Percentiles rank a stretch among this genome's conserved stretches.
Conservation (phyloP, 176 grass and related monocot genomes). For the Aegilops tauschii region DNA sequence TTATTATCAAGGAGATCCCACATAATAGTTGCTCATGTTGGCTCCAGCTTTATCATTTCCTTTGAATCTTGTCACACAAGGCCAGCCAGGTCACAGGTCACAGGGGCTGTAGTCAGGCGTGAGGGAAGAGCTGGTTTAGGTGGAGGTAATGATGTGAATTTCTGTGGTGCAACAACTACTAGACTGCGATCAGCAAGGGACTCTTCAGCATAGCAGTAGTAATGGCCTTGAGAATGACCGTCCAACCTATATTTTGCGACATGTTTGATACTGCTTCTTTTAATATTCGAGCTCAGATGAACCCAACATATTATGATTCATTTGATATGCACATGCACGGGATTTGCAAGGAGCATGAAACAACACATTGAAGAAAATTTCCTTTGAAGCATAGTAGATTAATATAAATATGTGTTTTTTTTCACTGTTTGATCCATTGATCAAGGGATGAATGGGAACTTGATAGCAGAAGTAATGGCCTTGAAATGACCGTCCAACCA, state of each 20-base stretch:
- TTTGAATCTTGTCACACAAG: too few species aligned
- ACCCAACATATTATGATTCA: background rate
- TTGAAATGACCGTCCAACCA: too few species aligned
- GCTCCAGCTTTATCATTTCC: too few species aligned
- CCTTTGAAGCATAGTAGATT: too few species aligned
- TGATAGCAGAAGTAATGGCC: too few species aligned
- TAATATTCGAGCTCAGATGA: background rate
- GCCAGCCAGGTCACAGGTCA: too few species aligned
- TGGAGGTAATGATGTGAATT: constrained; percentile 59
- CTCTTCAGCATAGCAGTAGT: background rate
- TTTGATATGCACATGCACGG: constrained; percentile 32
- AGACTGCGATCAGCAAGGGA: constrained; percentile 51
- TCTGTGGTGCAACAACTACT: constrained; percentile 28
- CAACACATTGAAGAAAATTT: too few species aligned
- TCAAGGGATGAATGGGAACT: too few species aligned
- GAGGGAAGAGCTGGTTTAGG: constrained; percentile 69
- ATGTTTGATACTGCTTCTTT: background rate
- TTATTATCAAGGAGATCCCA: too few species aligned
- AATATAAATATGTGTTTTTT: too few species aligned
- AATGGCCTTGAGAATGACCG: background rate
- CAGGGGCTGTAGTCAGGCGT: constrained; percentile 46
- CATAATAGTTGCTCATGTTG: too few species aligned
- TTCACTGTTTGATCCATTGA: too few species aligned
- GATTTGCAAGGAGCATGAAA: constrained; percentile 48
- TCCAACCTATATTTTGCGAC: background rate